Evolutionary conservation across 2,329 filamentous ascomycete species (phyloP), one percentile per base, ranked within the genome.

Genomic region (Aphanocladium album): DNA sequence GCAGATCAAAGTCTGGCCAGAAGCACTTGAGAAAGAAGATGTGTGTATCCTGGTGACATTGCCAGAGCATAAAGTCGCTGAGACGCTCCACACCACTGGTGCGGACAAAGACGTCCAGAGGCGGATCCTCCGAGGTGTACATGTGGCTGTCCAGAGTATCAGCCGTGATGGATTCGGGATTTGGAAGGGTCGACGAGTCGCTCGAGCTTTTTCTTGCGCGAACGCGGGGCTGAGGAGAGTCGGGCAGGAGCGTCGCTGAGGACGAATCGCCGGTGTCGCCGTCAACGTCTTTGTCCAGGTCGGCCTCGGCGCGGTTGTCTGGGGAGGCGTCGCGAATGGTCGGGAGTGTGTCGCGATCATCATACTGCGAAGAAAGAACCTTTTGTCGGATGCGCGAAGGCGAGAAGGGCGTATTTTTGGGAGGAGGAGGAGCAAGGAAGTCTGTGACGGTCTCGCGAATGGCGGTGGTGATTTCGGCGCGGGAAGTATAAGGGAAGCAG

Each of bases 51-150:
- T 96, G 86, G 71, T 98, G 93, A 68, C 91, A 95, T 75, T 99
- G 95, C 95, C 95, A 99, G 37, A 99, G 86, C 93, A 99, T 95
- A 69, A 98, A 99, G 73, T 99, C 95, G 71, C 92, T 97, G 62
- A 99, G 79, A 53, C 95, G 84, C 73, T 93, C 89, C 16, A 99
- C 95, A 30, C 93, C 93, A 64, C 92, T 97, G 5, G 95, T 99
- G 55, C 95, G 86, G 55, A 99, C 83, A 59, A 99, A 87, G 14
- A 99, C 82, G 70, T 99, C 95, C 46, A 98, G 79, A 1, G 95
- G 95, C 17, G 95, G 95, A 64, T 90, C 88, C 57, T 86, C 85
- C 53, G 89, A 85, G 4, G 93, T 98, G 76, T 96, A 95, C 77
- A 96, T 91, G 75, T 97, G 91, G 63, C 86, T 85, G 58, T 88